Conservation (phyloP, 2,329 filamentous ascomycete genomes). For the Fusarium sp. region DNA sequence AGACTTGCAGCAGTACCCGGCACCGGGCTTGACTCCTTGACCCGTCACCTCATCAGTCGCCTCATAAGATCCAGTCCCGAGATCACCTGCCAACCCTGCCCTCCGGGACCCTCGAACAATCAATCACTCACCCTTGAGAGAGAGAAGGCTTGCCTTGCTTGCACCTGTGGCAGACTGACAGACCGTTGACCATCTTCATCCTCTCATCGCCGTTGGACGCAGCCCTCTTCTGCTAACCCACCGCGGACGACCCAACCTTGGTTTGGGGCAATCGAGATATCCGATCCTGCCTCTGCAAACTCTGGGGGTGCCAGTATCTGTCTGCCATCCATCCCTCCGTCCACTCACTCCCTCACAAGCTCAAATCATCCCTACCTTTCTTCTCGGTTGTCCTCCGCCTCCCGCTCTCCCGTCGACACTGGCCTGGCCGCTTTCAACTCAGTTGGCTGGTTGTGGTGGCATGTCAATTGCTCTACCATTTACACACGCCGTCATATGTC, state of each 20-base stretch:
- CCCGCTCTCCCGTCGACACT: slow-evolving; percentile 20
- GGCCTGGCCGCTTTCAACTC: slow-evolving; percentile 12
- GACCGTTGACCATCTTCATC: slow-evolving; percentile 27
- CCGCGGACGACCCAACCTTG: slow-evolving; percentile 22
- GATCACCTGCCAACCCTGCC: slow-evolving; percentile 40
- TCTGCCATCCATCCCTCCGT: slow-evolving; percentile 9
- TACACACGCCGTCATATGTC: slow-evolving; percentile 22
- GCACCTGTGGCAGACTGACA: slow-evolving; percentile 29
- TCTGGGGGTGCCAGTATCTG: slow-evolving; percentile 34
- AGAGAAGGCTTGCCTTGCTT: slow-evolving; percentile 18
- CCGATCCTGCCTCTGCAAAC: slow-evolving; percentile 28
- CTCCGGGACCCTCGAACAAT: slow-evolving; percentile 22
- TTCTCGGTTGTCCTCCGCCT: slow-evolving; percentile 10
- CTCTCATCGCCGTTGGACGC: slow-evolving; percentile 35
- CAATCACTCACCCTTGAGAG: slow-evolving; percentile 23
- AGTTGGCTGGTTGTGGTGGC: slow-evolving; percentile 30
- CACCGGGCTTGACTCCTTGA: slow-evolving; percentile 25
- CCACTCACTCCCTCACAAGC: slow-evolving; percentile 22
- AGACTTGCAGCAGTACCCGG: slow-evolving; percentile 38
- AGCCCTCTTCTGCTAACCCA: slow-evolving; percentile 26
- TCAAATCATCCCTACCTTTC: slow-evolving; percentile 21
- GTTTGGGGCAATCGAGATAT: slow-evolving; percentile 45
- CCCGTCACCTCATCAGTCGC: slow-evolving; percentile 43
- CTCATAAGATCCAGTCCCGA: slow-evolving; percentile 40
- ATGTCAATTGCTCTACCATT: slow-evolving; percentile 32